Evolutionary conservation across 2,329 filamentous ascomycete species (phyloP).

Genomic region (Verruconis gallopava): DNA sequence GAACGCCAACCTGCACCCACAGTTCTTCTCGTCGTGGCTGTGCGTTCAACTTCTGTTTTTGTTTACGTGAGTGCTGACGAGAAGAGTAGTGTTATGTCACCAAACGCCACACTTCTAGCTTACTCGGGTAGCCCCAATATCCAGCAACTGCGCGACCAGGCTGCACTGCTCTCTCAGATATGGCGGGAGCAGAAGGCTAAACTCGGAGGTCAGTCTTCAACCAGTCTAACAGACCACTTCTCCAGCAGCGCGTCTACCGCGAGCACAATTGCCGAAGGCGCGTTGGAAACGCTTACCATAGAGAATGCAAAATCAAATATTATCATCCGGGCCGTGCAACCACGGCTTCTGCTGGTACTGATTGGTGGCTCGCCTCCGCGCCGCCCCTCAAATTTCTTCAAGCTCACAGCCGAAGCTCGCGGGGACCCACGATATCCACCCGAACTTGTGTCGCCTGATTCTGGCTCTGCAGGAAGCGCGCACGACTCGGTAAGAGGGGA

Average conservation of each 20-base stretch:
- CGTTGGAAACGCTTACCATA: slow-evolving; percentile 32
- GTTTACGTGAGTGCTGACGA: neutral
- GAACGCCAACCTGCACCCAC: slow-evolving; percentile 28
- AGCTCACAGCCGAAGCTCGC: slow-evolving; percentile 30
- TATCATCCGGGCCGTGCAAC: slow-evolving; percentile 33
- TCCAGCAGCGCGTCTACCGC: neutral
- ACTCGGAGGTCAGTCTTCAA: slow-evolving; percentile 9
- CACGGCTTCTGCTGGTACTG: slow-evolving; percentile 33
- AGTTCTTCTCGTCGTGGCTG: slow-evolving; percentile 31
- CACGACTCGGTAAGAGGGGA: neutral
- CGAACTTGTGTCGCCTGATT: neutral
- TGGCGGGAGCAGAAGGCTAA: slow-evolving; percentile 30
- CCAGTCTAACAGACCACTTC: neutral
- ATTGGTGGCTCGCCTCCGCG: slow-evolving; percentile 32
- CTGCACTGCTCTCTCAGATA: slow-evolving; percentile 34
- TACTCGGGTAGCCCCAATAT: slow-evolving; percentile 36
- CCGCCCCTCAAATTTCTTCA: slow-evolving; percentile 23
- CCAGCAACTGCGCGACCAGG: slow-evolving; percentile 35
- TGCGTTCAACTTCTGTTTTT: slow-evolving; percentile 15
- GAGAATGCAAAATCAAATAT: slow-evolving; percentile 34
- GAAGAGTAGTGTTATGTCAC: slow-evolving; percentile 32
- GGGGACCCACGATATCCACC: slow-evolving; percentile 28
- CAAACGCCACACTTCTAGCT: slow-evolving; percentile 37
- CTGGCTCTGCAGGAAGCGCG: too few species aligned
- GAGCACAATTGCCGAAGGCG: slow-evolving; percentile 2